Conservation (phyloP, 1,139 yeast genomes). For the Yamadazyma dendronema region DNA sequence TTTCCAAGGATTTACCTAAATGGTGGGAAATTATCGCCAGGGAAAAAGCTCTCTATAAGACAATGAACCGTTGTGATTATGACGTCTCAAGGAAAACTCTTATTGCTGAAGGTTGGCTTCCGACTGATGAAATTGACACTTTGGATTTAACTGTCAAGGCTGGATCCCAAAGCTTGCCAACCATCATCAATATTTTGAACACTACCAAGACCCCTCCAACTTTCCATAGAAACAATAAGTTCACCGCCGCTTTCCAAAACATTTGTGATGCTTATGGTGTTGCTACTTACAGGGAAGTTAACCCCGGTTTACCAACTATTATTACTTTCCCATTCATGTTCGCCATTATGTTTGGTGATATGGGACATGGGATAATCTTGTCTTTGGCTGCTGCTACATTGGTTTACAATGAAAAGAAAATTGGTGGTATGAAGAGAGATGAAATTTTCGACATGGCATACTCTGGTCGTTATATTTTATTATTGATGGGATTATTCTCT, state of each 20-base stretch:
- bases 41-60: conserved; percentile 67
- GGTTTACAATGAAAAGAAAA: conserved; percentile 59
- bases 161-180: conserved; percentile 51
- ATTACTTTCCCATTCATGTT: conserved; percentile 85
- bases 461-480: conserved; percentile 68
- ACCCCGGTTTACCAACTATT: conserved; percentile 77
- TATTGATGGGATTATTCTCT: conserved; percentile 75
- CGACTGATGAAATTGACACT: conserved; percentile 51
- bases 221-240: conserved; percentile 71
- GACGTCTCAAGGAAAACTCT: conserved; percentile 64
- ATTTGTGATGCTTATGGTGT: conserved; percentile 82
- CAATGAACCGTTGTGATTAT: conserved; percentile 66
- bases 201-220: conserved; percentile 79
- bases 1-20: conserved; percentile 66
- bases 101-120: conserved; percentile 81
- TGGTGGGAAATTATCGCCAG: conserved; percentile 72
- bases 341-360: conserved; percentile 86
- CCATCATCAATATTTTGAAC: conserved; percentile 64
- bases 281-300: conserved; percentile 74
- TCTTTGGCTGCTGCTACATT: conserved; percentile 56
- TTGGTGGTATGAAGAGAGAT: conserved; percentile 63
- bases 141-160: conserved; percentile 35
- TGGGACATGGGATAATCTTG: conserved; percentile 75
- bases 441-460: conserved; percentile 84
- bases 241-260: conserved; percentile 72